Evolutionary conservation across 371 early-diverging fungal genomes (phyloP).

Genomic region (Catenaria anguillulae): DNA sequence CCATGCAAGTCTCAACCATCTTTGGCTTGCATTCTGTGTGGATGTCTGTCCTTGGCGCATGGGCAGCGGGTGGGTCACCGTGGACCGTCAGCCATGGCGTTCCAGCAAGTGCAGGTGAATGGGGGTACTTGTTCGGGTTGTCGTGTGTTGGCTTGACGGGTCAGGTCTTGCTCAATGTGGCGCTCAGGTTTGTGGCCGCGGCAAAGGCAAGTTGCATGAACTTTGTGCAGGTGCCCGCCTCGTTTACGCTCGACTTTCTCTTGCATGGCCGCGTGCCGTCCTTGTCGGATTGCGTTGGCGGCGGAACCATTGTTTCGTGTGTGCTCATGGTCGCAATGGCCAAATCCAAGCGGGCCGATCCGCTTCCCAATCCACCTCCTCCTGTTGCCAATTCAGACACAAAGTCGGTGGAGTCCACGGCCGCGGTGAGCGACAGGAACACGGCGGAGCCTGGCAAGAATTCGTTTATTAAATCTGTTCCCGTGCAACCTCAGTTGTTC

Average conservation of each 20-base stretch:
- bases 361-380: no score
- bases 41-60: not conserved
- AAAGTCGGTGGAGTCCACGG: no score
- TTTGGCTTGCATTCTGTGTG: not conserved
- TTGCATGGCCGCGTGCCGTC: not conserved
- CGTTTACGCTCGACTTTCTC: not conserved
- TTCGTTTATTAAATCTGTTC: no score
- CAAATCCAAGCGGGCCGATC: no score
- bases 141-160: not conserved
- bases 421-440: no score
- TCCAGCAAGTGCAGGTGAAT: not conserved
- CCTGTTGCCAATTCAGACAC: no score
- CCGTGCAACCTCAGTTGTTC: no score
- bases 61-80: no score
- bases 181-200: not conserved
- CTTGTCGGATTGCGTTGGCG: not conserved
- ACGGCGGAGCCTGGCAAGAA: no score
- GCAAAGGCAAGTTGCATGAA: conserved; percentile 2
- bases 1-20: no score
- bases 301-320: not conserved
- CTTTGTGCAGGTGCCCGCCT: not conserved
- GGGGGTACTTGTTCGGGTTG: no score
- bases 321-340: not conserved
- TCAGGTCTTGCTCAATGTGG: not conserved
- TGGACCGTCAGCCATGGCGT: no score